Evolutionary conservation across 768 basidiomycete species (phyloP).

Genomic region (Agaricus sinodeliciosus): DNA sequence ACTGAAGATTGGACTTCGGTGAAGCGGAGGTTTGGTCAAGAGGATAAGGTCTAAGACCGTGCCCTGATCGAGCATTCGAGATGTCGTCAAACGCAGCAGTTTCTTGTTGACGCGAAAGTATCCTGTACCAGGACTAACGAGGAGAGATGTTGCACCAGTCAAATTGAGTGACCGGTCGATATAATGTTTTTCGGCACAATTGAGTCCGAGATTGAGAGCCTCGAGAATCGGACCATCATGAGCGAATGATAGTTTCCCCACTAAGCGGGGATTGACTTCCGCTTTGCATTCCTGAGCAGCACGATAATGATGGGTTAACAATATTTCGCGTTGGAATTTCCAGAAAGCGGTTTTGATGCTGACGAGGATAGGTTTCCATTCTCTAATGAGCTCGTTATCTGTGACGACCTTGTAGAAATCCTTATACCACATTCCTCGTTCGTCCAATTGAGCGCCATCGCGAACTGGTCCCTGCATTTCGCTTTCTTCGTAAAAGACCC

Average conservation of each 20-base stretch:
- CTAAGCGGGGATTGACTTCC: constrained; percentile 51
- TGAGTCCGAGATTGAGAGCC: constrained; percentile 87
- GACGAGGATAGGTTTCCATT: constrained; percentile 85
- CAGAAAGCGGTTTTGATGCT: constrained; percentile 85
- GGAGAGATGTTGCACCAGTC: constrained; percentile 76
- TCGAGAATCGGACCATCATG: constrained; percentile 96
- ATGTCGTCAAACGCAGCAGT: constrained; percentile 86
- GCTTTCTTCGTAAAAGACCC: constrained; percentile 80
- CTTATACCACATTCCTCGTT: constrained; percentile 79
- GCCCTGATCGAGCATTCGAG: constrained; percentile 90
- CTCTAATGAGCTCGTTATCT: constrained; percentile 80
- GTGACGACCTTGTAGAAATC: constrained; percentile 96
- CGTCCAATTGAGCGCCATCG: constrained; percentile 37
- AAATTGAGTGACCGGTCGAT: constrained; percentile 90
- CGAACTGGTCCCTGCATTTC: constrained; percentile 77
- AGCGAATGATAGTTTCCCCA: constrained; percentile 77
- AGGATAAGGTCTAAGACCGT: constrained; percentile 85
- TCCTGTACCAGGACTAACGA: constrained; percentile 92
- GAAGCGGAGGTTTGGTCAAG: constrained; percentile 85
- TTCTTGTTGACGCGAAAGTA: constrained; percentile 91
- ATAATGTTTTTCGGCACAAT: constrained; percentile 91
- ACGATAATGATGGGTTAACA: constrained; percentile 83
- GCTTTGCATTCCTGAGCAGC: constrained; percentile 41
- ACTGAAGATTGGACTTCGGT: constrained; percentile 90
- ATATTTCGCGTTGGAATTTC: constrained; percentile 87